These are phyloP conservation scores for Malus hybrid DNA, from an alignment of 331 rosid genomes.

Conservation along the genomic window DNA sequence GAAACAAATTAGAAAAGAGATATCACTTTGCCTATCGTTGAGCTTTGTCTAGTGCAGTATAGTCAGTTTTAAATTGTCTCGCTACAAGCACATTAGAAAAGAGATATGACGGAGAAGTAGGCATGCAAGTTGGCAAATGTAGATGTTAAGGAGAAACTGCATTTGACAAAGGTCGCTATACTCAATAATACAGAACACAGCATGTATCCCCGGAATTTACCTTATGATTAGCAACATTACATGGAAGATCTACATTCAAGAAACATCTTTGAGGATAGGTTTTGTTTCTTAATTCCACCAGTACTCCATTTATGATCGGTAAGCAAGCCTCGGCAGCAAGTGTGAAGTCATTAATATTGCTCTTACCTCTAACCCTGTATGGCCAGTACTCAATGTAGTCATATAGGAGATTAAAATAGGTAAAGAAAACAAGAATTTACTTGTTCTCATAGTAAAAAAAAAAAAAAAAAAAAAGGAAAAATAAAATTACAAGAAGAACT, in stretches of 20 bases:
- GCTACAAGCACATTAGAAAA: neutral
- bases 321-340: slow-evolving; percentile 77
- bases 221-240: slow-evolving; percentile 57
- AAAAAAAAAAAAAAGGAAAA: neutral
- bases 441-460: neutral
- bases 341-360: slow-evolving; percentile 46
- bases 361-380: slow-evolving; percentile 62
- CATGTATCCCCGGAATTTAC: slow-evolving; percentile 24
- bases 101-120: neutral
- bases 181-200: neutral
- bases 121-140: neutral
- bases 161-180: neutral
- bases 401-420: slow-evolving; percentile 1
- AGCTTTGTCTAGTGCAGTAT: neutral
- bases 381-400: slow-evolving; percentile 14
- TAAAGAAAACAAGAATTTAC: neutral
- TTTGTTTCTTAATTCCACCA: slow-evolving; percentile 49
- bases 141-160: neutral
- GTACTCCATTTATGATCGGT: slow-evolving; percentile 56
- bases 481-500: neutral
- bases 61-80: neutral
- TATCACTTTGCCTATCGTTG: too few species aligned
- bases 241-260: slow-evolving; percentile 69
- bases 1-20: too few species aligned
- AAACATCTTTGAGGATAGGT: slow-evolving; percentile 51